phyloP scores from a whole-genome alignment of 768 basidiomycete species.

The Podaxis pistillaris region DNA sequence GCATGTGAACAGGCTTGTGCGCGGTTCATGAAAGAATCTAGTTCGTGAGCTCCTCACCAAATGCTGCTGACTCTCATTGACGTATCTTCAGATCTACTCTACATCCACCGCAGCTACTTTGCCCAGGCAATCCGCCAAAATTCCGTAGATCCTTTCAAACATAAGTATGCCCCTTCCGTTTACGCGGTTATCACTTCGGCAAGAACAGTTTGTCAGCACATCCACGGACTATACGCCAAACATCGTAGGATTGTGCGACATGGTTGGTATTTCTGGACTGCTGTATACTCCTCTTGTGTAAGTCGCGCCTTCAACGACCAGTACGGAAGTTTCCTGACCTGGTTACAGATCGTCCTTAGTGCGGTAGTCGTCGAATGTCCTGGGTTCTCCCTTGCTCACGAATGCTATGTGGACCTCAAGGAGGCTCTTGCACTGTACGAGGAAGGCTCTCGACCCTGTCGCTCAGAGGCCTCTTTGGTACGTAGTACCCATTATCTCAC shows the following conservation, averaged over 20 bases:
- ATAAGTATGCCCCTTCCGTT: slow-evolving; percentile 46
- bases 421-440: slow-evolving; percentile 38
- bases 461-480: slow-evolving; percentile 17
- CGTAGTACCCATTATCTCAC: background rate
- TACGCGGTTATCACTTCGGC: slow-evolving; percentile 41
- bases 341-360: slow-evolving; percentile 43
- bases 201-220: slow-evolving; percentile 36
- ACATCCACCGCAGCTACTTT: slow-evolving; percentile 50
- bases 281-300: slow-evolving; percentile 48
- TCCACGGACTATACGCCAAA: slow-evolving; percentile 34
- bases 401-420: slow-evolving; percentile 39
- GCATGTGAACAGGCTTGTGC: slow-evolving; percentile 48
- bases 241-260: slow-evolving; percentile 32
- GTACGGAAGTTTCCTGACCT: slow-evolving; percentile 14
- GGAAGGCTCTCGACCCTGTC: slow-evolving; percentile 32
- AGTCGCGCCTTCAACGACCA: slow-evolving; percentile 18
- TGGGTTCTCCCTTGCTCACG: slow-evolving; percentile 36
- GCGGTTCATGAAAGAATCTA: slow-evolving; percentile 40
- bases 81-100: slow-evolving; percentile 35
- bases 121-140: slow-evolving; percentile 42
- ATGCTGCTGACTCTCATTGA: background rate
- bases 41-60: slow-evolving; percentile 29
- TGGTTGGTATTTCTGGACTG: slow-evolving; percentile 53
- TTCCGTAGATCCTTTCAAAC: slow-evolving; percentile 40
- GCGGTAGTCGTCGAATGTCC: slow-evolving; percentile 46